A percentile compares a stretch with the other conserved stretches of the same genome.
phyloP scores from a whole-genome alignment of 257 asterid genomes.

The Nicotiana knightiana region DNA sequence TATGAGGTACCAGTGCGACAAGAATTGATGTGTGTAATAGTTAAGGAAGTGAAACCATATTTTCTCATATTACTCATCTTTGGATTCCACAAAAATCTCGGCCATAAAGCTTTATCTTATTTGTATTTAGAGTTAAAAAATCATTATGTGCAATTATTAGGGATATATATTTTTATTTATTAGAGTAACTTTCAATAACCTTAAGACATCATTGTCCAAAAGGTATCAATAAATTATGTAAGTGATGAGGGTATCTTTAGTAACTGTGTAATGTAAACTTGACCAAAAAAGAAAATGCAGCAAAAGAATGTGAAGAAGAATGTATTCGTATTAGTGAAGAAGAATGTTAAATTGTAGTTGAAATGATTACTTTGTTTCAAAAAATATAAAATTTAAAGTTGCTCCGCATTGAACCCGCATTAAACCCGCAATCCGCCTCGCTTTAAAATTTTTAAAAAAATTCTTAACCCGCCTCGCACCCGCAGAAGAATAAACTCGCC shows the following conservation, averaged over 20 bases:
- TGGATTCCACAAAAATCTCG: not conserved
- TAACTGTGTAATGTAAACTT: too few species aligned
- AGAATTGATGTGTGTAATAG: not conserved
- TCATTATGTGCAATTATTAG: not conserved
- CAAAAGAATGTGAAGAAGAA: too few species aligned
- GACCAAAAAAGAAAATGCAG: too few species aligned
- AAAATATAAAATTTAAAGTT: too few species aligned
- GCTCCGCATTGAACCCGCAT: too few species aligned
- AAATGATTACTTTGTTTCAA: too few species aligned
- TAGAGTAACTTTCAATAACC: not conserved
- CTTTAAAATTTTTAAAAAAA: too few species aligned
- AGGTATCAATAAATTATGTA: not conserved
- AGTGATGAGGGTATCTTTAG: not conserved
- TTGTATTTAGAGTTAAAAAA: not conserved
- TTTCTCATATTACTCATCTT: not conserved
- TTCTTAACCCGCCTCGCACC: too few species aligned
- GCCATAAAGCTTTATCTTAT: not conserved
- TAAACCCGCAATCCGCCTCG: too few species aligned
- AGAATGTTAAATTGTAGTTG: too few species aligned
- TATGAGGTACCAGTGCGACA: not conserved
- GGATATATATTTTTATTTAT: not conserved
- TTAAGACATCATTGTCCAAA: not conserved
- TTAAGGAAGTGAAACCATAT: not conserved
- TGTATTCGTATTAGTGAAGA: too few species aligned
- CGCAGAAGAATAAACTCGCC: too few species aligned